phyloP scores from a whole-genome alignment of 2,329 filamentous ascomycete species.

The Tetracladium maxilliforme region DNA sequence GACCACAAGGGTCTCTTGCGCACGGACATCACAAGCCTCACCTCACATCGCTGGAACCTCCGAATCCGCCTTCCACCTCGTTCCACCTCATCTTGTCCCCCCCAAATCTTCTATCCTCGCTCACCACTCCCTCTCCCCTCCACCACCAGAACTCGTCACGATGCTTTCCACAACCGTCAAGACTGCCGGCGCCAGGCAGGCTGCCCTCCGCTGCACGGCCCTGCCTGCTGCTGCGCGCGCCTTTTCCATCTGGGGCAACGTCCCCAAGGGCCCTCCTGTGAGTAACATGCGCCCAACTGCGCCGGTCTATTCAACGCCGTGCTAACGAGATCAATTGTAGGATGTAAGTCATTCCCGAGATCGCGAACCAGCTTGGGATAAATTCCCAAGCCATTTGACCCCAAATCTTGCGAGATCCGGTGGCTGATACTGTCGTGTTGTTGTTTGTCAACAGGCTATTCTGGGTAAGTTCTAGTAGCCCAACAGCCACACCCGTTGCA shows the following conservation, averaged over 20 bases:
- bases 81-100: too few relatives aligned
- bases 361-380: slow-evolving; percentile 14
- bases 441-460: slow-evolving; percentile 45
- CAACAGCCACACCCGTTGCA: slow-evolving; percentile 7
- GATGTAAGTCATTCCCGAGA: slow-evolving; percentile 15
- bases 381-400: slow-evolving; percentile 10
- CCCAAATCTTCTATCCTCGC: too few relatives aligned
- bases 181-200: too few relatives aligned
- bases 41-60: too few relatives aligned
- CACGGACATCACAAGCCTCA: too few relatives aligned
- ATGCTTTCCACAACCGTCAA: too few relatives aligned
- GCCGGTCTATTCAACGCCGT: slow-evolving; percentile 2
- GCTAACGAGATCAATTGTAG: slow-evolving; percentile 10
- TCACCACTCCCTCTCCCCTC: too few relatives aligned
- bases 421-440: slow-evolving; percentile 10
- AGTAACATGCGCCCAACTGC: slow-evolving; percentile 20
- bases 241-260: slow-evolving; percentile 77
- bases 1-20: too few relatives aligned
- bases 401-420: slow-evolving; percentile 13
- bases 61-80: too few relatives aligned
- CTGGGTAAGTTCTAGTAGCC: slow-evolving; percentile 37
- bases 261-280: slow-evolving; percentile 89
- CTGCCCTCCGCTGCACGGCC: slow-evolving; percentile 23
- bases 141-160: too few relatives aligned
- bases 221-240: slow-evolving; percentile 21